Conservation (phyloP, 2,329 filamentous ascomycete species). For the Rhynchosporium agropyri region DNA sequence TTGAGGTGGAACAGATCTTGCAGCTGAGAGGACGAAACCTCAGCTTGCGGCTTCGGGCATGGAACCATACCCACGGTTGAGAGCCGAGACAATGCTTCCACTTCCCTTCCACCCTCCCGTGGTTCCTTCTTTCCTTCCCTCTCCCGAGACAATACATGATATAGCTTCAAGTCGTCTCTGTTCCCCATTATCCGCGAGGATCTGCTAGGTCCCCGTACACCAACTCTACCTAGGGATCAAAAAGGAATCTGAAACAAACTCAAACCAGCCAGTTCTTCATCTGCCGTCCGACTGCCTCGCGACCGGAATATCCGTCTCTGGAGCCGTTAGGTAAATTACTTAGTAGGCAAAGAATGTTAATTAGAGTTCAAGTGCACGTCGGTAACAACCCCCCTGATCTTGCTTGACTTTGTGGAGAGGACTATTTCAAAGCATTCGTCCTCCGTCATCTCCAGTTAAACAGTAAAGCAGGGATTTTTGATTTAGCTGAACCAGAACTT, state of each 20-base stretch:
- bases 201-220: conserved; percentile 17
- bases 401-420: background rate
- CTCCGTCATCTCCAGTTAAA: background rate
- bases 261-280: background rate
- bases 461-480: background rate
- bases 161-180: background rate
- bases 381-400: background rate
- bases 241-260: background rate
- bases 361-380: background rate
- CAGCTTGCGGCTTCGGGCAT: background rate
- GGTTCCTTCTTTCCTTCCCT: background rate
- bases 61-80: no score
- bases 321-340: conserved; percentile 11
- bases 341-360: no score
- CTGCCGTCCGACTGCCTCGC: conserved; percentile 19
- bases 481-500: conserved; percentile 11
- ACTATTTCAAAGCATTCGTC: background rate
- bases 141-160: background rate
- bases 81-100: background rate
- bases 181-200: no score
- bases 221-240: background rate
- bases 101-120: background rate
- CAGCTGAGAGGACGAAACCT: background rate
- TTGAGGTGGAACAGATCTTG: background rate
- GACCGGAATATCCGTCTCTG: conserved; percentile 20